A percentile compares a stretch with the other conserved stretches of the same genome.
phyloP scores from a whole-genome alignment of 2,329 filamentous ascomycete genomes.

The Macroventuria anomochaeta region DNA sequence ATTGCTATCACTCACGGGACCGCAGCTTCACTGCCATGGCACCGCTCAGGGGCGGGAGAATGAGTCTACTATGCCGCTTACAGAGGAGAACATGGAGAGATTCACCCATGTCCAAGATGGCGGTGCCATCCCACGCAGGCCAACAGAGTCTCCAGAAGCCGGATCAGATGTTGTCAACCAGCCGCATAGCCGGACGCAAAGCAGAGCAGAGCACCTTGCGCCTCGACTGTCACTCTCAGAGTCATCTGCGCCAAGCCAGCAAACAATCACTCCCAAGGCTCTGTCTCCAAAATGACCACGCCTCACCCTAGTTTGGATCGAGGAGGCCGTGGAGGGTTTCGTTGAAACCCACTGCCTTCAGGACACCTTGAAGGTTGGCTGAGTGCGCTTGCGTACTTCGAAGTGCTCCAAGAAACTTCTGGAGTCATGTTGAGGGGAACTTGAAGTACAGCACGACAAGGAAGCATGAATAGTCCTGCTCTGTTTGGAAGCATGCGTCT shows the following conservation, averaged over 20 bases:
- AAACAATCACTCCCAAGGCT: slow-evolving; percentile 26
- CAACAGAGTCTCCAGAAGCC: slow-evolving; percentile 22
- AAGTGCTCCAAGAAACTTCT: background rate
- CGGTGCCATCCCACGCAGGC: slow-evolving; percentile 21
- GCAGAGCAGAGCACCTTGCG: slow-evolving; percentile 16
- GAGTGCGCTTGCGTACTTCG: background rate
- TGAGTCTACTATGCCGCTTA: slow-evolving; percentile 41
- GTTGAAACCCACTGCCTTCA: background rate
- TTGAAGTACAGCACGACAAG: background rate
- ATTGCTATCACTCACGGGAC: slow-evolving; percentile 57
- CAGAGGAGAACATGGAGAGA: slow-evolving; percentile 47
- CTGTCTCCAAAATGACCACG: background rate
- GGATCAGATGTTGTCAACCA: slow-evolving; percentile 28
- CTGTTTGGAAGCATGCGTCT: slow-evolving; percentile 7
- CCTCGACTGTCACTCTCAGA: slow-evolving; percentile 30
- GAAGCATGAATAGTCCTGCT: slow-evolving; percentile 6
- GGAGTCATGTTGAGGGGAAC: slow-evolving; percentile 14
- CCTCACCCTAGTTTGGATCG: background rate
- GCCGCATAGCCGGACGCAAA: slow-evolving; percentile 25
- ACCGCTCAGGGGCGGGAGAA: slow-evolving; percentile 26
- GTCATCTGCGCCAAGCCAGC: slow-evolving; percentile 33
- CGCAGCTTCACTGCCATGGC: slow-evolving; percentile 34
- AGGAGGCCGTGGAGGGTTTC: background rate
- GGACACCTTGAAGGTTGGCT: background rate
- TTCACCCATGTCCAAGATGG: slow-evolving; percentile 40